Percentiles rank a stretch among this genome's conserved stretches.
Evolutionary conservation across 129 eudicot species (phyloP).

Genomic region (Ambrosia artemisiifolia): DNA sequence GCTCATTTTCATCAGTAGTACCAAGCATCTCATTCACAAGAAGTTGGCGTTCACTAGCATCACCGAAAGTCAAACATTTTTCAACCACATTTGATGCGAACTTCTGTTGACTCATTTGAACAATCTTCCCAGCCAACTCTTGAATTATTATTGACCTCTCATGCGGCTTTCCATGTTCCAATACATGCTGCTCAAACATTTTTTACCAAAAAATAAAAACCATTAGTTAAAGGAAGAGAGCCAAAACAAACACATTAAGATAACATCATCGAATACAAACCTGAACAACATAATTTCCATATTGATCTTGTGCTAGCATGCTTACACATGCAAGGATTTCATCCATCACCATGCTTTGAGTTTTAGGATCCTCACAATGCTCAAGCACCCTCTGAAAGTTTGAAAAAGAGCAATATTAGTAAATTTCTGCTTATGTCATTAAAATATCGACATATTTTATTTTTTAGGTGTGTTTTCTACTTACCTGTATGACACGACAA

Average conservation of each 20-base stretch:
- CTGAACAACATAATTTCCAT: conserved; percentile 84
- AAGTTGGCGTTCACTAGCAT: conserved; percentile 56
- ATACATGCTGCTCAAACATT: conserved; percentile 56
- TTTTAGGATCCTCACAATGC: conserved; percentile 55
- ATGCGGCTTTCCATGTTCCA: conserved; percentile 84
- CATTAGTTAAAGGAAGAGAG: background rate
- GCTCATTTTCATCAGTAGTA: conserved; percentile 84
- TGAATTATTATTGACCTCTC: conserved; percentile 70
- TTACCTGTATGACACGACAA: conserved; percentile 87
- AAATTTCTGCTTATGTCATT: background rate
- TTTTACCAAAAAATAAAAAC: conserved; percentile 1
- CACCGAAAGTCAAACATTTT: conserved; percentile 81
- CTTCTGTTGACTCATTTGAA: conserved; percentile 92
- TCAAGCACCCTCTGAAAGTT: conserved; percentile 63
- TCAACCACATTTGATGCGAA: conserved; percentile 90
- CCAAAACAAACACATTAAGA: background rate
- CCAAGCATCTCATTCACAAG: conserved; percentile 83
- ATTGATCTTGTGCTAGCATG: conserved; percentile 77
- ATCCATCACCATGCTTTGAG: conserved; percentile 74
- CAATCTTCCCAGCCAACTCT: conserved; percentile 84
- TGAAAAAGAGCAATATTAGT: background rate
- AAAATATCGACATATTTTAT: background rate
- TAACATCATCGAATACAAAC: conserved; percentile 27
- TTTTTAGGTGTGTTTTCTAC: background rate
- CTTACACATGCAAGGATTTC: conserved; percentile 70